Conservation (phyloP, 352 stramenopile genomes). For the Pythium folliculosum region DNA sequence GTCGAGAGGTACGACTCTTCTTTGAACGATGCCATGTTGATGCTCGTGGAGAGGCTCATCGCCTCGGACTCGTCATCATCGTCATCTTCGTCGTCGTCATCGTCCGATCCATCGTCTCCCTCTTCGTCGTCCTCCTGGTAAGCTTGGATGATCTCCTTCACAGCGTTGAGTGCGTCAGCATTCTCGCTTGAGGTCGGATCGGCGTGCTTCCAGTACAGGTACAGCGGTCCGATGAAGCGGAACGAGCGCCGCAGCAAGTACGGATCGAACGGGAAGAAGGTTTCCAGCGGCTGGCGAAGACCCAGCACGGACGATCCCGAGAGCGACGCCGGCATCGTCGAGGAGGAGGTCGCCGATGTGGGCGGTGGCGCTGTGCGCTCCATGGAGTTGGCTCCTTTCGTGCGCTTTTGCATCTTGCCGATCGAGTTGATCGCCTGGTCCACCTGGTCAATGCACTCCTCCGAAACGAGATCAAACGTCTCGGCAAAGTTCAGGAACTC, state of each 20-base stretch:
- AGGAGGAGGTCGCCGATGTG: conserved; percentile 28
- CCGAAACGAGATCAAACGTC: conserved; percentile 72
- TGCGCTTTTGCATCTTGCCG: conserved; percentile 33
- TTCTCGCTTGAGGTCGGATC: conserved; percentile 80
- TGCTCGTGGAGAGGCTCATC: conserved; percentile 63
- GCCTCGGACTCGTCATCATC: conserved; percentile 45
- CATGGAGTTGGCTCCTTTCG: conserved; percentile 60
- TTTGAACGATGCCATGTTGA: conserved; percentile 43
- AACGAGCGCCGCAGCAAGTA: conserved; percentile 95
- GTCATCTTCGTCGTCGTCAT: conserved; percentile 33
- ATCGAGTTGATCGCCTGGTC: conserved; percentile 67
- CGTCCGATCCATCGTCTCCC: conserved; percentile 38
- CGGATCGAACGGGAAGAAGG: conserved; percentile 98
- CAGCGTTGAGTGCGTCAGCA: conserved; percentile 51
- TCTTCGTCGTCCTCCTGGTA: conserved; percentile 58
- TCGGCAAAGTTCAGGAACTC: conserved; percentile 86
- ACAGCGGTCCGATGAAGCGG: conserved; percentile 91
- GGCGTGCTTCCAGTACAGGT: conserved; percentile 94
- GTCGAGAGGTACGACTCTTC: conserved; percentile 50
- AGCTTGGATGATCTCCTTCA: conserved; percentile 63
- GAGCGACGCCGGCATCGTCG: conserved; percentile 24
- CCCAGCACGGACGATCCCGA: conserved; percentile 39
- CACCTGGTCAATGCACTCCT: conserved; percentile 74
- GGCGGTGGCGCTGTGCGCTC: conserved; percentile 57
- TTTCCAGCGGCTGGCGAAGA: conserved; percentile 67